Percentiles rank a stretch among this genome's conserved stretches.
phyloP scores from a whole-genome alignment of 2,329 filamentous ascomycete genomes.

The Mollisiaceae sp. region DNA sequence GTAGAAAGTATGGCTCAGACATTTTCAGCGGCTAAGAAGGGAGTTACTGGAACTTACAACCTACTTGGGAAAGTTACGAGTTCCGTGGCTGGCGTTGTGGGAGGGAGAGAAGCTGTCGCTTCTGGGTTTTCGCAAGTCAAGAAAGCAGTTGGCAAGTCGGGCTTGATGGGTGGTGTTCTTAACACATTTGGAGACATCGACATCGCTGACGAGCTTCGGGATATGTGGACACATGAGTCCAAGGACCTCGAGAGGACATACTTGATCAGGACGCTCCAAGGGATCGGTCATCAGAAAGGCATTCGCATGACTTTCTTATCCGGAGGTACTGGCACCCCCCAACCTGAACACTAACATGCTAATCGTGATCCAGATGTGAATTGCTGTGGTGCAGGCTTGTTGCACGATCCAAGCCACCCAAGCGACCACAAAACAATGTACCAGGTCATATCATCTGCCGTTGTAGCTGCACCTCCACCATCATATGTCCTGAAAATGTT shows the following conservation, averaged over 20 bases:
- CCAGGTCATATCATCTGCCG: conserved; percentile 90
- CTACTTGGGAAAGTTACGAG: conserved; percentile 93
- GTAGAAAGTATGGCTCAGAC: conserved; percentile 92
- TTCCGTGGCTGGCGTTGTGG: conserved; percentile 92
- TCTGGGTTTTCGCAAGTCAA: conserved; percentile 95
- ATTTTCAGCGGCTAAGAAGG: conserved; percentile 93
- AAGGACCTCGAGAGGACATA: conserved; percentile 98
- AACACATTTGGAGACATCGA: conserved; percentile 97
- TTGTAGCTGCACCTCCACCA: conserved; percentile 86
- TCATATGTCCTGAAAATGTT: conserved; percentile 90
- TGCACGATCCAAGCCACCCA: conserved; percentile 91
- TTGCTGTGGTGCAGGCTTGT: conserved; percentile 86
- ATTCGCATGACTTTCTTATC: conserved; percentile 97
- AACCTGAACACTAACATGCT: conserved; percentile 15
- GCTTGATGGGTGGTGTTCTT: conserved; percentile 92
- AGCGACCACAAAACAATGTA: conserved; percentile 99
- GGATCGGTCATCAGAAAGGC: conserved; percentile 92
- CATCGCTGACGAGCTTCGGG: conserved; percentile 89
- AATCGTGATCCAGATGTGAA: conserved; percentile 68
- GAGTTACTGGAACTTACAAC: conserved; percentile 95
- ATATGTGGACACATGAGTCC: conserved; percentile 97
- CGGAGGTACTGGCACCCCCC: conserved; percentile 62
- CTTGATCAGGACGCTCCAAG: conserved; percentile 91
- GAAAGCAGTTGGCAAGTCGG: conserved; percentile 93
- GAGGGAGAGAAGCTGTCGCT: conserved; percentile 89